A percentile compares a stretch with the other conserved stretches of the same genome.
These are phyloP conservation scores for Candida xiaguanensis DNA, from an alignment of 805 yeast species.

Conservation along the genomic window DNA sequence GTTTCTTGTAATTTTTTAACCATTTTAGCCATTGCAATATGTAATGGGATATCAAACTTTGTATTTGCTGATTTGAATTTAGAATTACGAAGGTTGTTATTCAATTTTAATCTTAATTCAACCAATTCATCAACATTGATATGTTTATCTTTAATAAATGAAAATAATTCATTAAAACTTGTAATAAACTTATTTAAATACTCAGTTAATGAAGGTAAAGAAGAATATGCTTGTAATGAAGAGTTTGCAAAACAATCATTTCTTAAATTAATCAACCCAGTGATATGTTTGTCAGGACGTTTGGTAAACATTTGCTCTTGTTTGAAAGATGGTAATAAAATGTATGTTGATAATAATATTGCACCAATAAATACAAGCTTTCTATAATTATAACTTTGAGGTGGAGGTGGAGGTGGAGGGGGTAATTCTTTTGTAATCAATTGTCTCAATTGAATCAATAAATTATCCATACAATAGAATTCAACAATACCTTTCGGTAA, in stretches of 20 bases:
- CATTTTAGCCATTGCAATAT: slow-evolving; percentile 51
- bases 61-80: slow-evolving; percentile 18
- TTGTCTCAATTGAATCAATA: slow-evolving; percentile 13
- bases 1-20: slow-evolving; percentile 61
- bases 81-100: slow-evolving; percentile 12
- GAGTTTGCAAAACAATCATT: slow-evolving; percentile 94
- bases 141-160: slow-evolving; percentile 15
- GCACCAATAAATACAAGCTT: too few species aligned
- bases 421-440: slow-evolving; percentile 10
- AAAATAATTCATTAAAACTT: slow-evolving; percentile 20
- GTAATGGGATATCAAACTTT: slow-evolving; percentile 46
- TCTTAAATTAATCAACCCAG: slow-evolving; percentile 77
- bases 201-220: slow-evolving; percentile 55
- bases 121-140: slow-evolving; percentile 15
- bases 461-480: slow-evolving; percentile 4
- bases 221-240: slow-evolving; percentile 72
- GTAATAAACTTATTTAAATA: slow-evolving; percentile 48
- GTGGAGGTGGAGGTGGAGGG: slow-evolving; percentile 1
- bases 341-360: slow-evolving; percentile 14
- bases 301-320: slow-evolving; percentile 36
- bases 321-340: slow-evolving; percentile 12
- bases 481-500: too few species aligned
- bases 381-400: slow-evolving; percentile 7
- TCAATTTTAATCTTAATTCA: slow-evolving; percentile 11
- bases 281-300: slow-evolving; percentile 70